Evolutionary conservation across 2,329 filamentous ascomycete genomes (phyloP).

Genomic region (Akanthomyces dipterigenus): DNA sequence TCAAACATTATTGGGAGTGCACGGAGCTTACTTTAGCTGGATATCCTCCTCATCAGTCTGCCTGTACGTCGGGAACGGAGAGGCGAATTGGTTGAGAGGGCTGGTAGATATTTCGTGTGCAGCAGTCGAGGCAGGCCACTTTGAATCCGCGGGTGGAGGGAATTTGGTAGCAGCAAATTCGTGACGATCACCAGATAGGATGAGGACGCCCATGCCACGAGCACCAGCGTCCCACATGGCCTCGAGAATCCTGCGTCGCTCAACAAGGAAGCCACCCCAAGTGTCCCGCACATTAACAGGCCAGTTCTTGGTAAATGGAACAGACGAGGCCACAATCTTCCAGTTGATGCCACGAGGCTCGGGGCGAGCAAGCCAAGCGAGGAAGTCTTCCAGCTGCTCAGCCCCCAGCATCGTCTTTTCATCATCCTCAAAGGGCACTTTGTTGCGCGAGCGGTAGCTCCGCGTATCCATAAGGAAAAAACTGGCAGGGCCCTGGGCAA

Average conservation of each 20-base stretch:
- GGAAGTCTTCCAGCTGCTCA: slow-evolving; percentile 70
- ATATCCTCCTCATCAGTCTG: slow-evolving; percentile 80
- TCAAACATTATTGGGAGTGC: no score
- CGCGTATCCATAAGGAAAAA: slow-evolving; percentile 96
- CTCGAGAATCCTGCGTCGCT: slow-evolving; percentile 73
- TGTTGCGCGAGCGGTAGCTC: slow-evolving; percentile 69
- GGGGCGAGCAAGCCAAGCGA: slow-evolving; percentile 66
- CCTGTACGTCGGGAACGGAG: slow-evolving; percentile 75
- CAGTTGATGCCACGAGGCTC: slow-evolving; percentile 75
- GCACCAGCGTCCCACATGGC: slow-evolving; percentile 87
- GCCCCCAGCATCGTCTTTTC: slow-evolving; percentile 83
- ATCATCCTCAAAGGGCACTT: slow-evolving; percentile 49
- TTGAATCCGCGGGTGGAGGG: slow-evolving; percentile 53
- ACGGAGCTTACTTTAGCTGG: slow-evolving; percentile 63
- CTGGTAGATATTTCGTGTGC: slow-evolving; percentile 91
- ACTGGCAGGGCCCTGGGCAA: slow-evolving; percentile 80
- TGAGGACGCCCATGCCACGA: slow-evolving; percentile 67
- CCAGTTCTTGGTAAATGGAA: slow-evolving; percentile 98
- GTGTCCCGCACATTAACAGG: slow-evolving; percentile 80
- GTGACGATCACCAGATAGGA: slow-evolving; percentile 89
- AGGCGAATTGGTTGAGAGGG: slow-evolving; percentile 88
- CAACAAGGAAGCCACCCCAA: slow-evolving; percentile 84
- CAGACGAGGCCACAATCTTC: slow-evolving; percentile 86
- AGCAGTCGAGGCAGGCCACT: slow-evolving; percentile 55
- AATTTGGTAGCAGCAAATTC: slow-evolving; percentile 89